Evolutionary conservation across 495 filamentous ascomycete genomes (phyloP).

Genomic region (Penicillium maclennaniae): DNA sequence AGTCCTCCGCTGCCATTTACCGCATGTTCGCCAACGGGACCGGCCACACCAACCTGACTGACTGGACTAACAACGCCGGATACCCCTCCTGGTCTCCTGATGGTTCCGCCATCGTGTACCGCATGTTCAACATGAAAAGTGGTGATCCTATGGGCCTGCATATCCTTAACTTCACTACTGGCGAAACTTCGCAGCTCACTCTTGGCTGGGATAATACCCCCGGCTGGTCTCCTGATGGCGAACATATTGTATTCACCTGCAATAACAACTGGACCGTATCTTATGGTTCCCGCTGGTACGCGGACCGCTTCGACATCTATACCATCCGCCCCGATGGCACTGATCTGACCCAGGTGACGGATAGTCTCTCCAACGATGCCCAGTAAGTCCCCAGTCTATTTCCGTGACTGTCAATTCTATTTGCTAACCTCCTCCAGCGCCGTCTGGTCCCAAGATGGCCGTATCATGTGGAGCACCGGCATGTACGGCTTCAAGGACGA

Average conservation of each 20-base stretch:
- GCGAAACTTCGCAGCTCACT: constrained; percentile 3
- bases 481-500: constrained; percentile 36
- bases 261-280: background rate
- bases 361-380: constrained; percentile 9
- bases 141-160: constrained; percentile 6
- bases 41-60: constrained; percentile 4
- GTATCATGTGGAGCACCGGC: too few species aligned
- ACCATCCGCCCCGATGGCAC: constrained; percentile 8
- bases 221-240: constrained; percentile 10
- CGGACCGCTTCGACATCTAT: background rate
- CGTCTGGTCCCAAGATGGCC: too few species aligned
- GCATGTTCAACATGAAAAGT: constrained; percentile 1
- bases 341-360: background rate
- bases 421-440: too few species aligned
- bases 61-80: constrained; percentile 1
- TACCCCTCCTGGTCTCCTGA: constrained; percentile 14
- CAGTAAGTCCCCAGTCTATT: background rate
- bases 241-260: constrained; percentile 14
- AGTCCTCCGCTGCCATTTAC: constrained; percentile 1
- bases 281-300: background rate
- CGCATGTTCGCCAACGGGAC: constrained; percentile 9
- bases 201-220: constrained; percentile 11
- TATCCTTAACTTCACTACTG: background rate
- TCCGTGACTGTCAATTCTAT: too few species aligned
- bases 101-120: constrained; percentile 9